A percentile compares a stretch with the other conserved stretches of the same genome.
Conservation (phyloP, 768 basidiomycete species). For the Serendipita indica region DNA sequence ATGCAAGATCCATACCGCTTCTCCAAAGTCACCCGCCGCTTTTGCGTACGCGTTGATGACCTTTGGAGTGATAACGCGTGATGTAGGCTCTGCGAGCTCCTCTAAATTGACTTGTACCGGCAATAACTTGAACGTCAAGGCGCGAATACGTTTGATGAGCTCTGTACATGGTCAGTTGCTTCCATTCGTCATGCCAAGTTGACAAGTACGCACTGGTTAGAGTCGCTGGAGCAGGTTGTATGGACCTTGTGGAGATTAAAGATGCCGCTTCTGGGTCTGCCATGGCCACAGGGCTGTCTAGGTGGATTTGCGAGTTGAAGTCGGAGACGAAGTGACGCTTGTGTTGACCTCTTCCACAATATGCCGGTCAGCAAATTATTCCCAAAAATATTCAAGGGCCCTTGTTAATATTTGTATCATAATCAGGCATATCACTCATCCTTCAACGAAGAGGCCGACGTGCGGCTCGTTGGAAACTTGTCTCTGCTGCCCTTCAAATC, state of each 20-base stretch:
- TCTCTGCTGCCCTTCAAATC: slow-evolving; percentile 83
- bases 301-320: slow-evolving; percentile 7
- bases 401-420: neutral
- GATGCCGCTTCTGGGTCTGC: slow-evolving; percentile 30
- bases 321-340: neutral
- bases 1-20: slow-evolving; percentile 43
- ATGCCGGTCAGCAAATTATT: slow-evolving; percentile 18
- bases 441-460: slow-evolving; percentile 73
- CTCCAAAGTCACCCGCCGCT: slow-evolving; percentile 76
- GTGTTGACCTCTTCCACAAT: neutral
- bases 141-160: slow-evolving; percentile 64
- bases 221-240: slow-evolving; percentile 51
- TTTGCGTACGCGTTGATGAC: slow-evolving; percentile 60
- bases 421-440: slow-evolving; percentile 88
- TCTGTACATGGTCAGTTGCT: slow-evolving; percentile 29
- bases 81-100: slow-evolving; percentile 58
- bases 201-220: slow-evolving; percentile 45
- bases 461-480: slow-evolving; percentile 77
- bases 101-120: slow-evolving; percentile 64
- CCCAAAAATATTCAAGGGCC: neutral
- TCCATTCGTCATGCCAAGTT: neutral
- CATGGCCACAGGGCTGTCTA: slow-evolving; percentile 12
- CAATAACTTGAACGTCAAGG: slow-evolving; percentile 57
- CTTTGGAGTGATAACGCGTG: slow-evolving; percentile 62
- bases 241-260: slow-evolving; percentile 31